Conservation (phyloP, 164 flowering plant genomes). For the Platanus orientalis region DNA sequence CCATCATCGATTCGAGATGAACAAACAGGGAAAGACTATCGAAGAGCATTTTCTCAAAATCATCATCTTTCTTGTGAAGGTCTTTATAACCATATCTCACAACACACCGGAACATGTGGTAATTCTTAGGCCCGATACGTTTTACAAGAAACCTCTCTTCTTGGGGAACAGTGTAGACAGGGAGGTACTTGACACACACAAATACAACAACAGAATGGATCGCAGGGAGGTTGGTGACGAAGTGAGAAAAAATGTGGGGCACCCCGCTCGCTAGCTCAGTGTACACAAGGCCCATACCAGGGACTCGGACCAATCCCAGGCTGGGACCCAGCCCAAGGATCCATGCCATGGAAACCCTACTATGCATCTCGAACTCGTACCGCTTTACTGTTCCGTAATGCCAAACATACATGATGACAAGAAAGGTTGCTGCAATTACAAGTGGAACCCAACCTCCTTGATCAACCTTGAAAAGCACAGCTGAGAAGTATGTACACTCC, state of each 20-base stretch:
- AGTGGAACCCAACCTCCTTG: no score
- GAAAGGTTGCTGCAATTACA: slow-evolving; percentile 72
- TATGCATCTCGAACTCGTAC: slow-evolving; percentile 92
- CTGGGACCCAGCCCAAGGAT: no score
- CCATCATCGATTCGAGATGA: slow-evolving; percentile 89
- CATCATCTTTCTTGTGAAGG: slow-evolving; percentile 87
- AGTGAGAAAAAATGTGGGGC: slow-evolving; percentile 93
- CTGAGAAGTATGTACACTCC: slow-evolving; percentile 67
- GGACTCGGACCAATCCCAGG: no score
- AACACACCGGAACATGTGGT: slow-evolving; percentile 95
- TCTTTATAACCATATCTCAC: slow-evolving; percentile 96
- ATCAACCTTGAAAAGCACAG: slow-evolving; percentile 71
- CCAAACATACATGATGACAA: slow-evolving; percentile 75
- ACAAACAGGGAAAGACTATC: slow-evolving; percentile 69
- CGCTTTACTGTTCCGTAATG: no score
- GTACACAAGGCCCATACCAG: slow-evolving; percentile 94
- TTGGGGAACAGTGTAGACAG: slow-evolving; percentile 86
- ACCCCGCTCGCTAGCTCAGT: slow-evolving; percentile 95
- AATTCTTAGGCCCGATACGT: slow-evolving; percentile 87
- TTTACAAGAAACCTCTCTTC: slow-evolving; percentile 90
- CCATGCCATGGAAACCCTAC: no score
- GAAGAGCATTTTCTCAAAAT: no score
- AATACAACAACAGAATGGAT: no score
- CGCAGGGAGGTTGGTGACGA: no score
- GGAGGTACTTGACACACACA: no score